Evolutionary conservation across 2,329 filamentous ascomycete species (phyloP).

Genomic region (Pyrenochaeta sp.): DNA sequence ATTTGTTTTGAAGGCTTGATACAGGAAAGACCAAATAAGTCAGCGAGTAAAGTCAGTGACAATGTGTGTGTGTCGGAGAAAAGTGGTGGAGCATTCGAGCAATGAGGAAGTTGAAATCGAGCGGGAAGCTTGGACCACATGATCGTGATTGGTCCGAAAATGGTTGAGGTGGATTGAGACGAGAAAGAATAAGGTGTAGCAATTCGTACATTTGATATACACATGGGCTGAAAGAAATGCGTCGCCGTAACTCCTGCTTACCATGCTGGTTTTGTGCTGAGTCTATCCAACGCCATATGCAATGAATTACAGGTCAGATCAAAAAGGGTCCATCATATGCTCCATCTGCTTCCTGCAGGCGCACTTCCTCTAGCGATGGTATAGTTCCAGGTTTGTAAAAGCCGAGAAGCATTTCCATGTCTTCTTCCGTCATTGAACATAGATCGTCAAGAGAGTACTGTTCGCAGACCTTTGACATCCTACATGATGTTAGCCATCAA

Average conservation of each 20-base stretch:
- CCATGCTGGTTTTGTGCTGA: conserved; percentile 7
- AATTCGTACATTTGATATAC: conserved; percentile 28
- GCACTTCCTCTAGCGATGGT: conserved; percentile 54
- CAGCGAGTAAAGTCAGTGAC: not conserved
- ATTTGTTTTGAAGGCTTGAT: conserved; percentile 10
- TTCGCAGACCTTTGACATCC: conserved; percentile 94
- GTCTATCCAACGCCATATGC: conserved; percentile 18
- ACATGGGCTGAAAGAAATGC: conserved; percentile 5
- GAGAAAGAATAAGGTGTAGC: conserved; percentile 4
- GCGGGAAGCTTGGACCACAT: conserved; percentile 22
- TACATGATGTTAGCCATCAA: conserved; percentile 51
- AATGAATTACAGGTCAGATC: conserved; percentile 29
- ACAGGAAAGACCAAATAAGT: not conserved
- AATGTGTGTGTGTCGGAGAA: not conserved
- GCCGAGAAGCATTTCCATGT: conserved; percentile 81
- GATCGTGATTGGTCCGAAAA: conserved; percentile 30
- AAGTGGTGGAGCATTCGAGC: conserved; percentile 1
- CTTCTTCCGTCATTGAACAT: conserved; percentile 80
- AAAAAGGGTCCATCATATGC: conserved; percentile 59
- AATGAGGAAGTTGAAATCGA: not conserved
- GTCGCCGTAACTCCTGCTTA: conserved; percentile 18
- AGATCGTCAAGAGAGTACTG: conserved; percentile 85
- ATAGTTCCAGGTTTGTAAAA: conserved; percentile 68
- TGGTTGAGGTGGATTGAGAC: conserved; percentile 1
- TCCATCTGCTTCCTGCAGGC: conserved; percentile 49